Evolutionary conservation across 176 grass and related monocot genomes (phyloP), one percentile per base, ranked within the genome.

Genomic region (Bromus sterilis): DNA sequence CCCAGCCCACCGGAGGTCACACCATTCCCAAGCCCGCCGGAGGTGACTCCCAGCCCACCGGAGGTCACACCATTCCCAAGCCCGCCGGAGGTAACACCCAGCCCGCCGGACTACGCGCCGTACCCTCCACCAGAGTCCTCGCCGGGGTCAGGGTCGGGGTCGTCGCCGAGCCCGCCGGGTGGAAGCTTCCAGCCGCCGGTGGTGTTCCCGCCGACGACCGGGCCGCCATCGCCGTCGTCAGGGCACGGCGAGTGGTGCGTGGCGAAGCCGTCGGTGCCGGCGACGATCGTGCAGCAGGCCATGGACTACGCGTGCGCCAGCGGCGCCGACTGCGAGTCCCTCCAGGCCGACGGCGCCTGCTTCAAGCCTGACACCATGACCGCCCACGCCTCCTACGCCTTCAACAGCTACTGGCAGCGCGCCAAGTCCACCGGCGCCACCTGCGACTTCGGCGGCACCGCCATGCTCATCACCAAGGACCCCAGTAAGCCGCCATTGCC

Each of bases 291-390:
- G 63, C 85, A 95, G 76, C 86, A 91, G 77, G 91, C 93, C 20
- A 99, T 99, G 93, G 85, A 99, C 82, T 95, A 99, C 82, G 93
- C 93, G 6, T 95, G 96, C 51, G 89, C 82, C 11, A 91, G 89
- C 0, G 91, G 91, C 28, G 91, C 91, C 39, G 84, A 95, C 83
- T 95, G 96, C 76, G 79, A 90, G 74, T 86, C 93, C 11, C 87
- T 99, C 66, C 74, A 78, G 37, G 61, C 89, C 25, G 77, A 66
- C 6, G 89, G 90, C 0, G n/a, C 84, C 7, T 98, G 96, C 76
- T 95, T 85, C 72, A 72, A 75, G 82, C 96, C 96, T 13, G 57
- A 98, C 83, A 93, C 87, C 35, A 39, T 99, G 76, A 57, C 87
- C 2, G 68, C 89, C 9, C 96, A 95, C 67, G 93, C 96, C 32